A percentile compares a stretch with the other conserved stretches of the same genome.
These are phyloP conservation scores for Ehretia macrophylla DNA, from an alignment of 257 asterid genomes.

Conservation along the genomic window DNA sequence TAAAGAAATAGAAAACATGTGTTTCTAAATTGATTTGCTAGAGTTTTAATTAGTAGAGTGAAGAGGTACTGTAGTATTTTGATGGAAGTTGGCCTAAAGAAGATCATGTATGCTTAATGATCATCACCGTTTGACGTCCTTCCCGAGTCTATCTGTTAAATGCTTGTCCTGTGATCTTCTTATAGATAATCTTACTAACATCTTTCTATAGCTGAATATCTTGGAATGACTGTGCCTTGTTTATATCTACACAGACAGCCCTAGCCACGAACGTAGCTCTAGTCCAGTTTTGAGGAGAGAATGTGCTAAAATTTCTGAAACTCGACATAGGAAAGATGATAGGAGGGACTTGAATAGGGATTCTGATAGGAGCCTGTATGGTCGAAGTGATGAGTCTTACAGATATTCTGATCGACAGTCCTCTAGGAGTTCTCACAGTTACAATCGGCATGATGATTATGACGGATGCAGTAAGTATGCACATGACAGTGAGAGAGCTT, in stretches of 20 bases:
- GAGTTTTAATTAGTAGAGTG: too few species aligned
- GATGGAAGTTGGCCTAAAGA: too few species aligned
- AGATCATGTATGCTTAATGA: too few species aligned
- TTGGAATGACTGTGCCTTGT: conserved; percentile 1
- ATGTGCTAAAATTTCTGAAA: conserved; percentile 30
- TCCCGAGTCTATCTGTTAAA: too few species aligned
- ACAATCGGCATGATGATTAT: conserved; percentile 49
- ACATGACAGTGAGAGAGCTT: conserved; percentile 63
- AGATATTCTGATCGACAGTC: conserved; percentile 57
- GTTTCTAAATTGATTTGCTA: too few species aligned
- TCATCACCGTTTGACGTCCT: too few species aligned
- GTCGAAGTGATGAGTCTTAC: conserved; percentile 48
- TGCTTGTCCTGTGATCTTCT: too few species aligned
- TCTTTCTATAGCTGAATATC: neutral
- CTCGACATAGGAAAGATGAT: conserved; percentile 50
- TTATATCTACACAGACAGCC: conserved; percentile 65
- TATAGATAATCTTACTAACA: neutral
- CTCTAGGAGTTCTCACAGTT: conserved; percentile 38
- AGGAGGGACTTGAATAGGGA: conserved; percentile 34
- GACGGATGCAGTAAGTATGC: conserved; percentile 49
- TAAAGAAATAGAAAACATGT: too few species aligned
- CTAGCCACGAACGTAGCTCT: conserved; percentile 37
- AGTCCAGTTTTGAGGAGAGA: conserved; percentile 59
- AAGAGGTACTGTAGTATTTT: too few species aligned
- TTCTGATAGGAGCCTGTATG: conserved; percentile 37